phyloP scores from a whole-genome alignment of 139 green algal species.

The Closterium sp. region DNA sequence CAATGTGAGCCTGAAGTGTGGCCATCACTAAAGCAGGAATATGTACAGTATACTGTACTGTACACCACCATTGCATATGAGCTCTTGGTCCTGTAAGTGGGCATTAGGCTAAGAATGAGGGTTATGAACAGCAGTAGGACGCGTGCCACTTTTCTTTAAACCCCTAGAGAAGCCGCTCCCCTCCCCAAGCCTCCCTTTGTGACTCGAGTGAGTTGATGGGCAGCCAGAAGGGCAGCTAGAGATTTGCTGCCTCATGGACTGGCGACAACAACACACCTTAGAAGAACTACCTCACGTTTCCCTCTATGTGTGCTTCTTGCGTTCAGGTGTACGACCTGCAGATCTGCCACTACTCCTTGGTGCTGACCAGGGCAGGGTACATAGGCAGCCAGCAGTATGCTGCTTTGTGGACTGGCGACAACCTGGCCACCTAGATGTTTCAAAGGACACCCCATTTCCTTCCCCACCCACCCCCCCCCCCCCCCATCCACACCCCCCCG shows the following conservation, averaged over 20 bases:
- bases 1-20: no score
- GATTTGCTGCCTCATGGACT: constrained; percentile 49
- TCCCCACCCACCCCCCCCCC: no score
- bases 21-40: background rate
- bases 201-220: constrained; percentile 37
- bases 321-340: no score
- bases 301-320: constrained; percentile 7
- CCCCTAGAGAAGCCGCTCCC: background rate
- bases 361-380: constrained; percentile 3
- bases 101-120: constrained; percentile 12
- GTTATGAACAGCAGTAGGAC: no score
- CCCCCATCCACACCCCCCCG: no score
- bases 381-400: constrained; percentile 43
- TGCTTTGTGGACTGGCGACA: constrained; percentile 49
- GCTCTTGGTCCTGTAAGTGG: no score
- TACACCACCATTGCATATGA: no score
- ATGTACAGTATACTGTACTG: no score
- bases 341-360: no score
- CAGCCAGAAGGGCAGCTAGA: no score
- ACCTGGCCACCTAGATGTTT: constrained; percentile 36
- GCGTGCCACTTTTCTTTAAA: no score
- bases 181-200: constrained; percentile 40
- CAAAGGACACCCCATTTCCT: constrained; percentile 3
- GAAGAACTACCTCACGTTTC: constrained; percentile 15
- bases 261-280: constrained; percentile 43